Evolutionary conservation across 176 grass and related monocot genomes (phyloP), one percentile per base, ranked within the genome.

Genomic region (Tuctoria greenei): DNA sequence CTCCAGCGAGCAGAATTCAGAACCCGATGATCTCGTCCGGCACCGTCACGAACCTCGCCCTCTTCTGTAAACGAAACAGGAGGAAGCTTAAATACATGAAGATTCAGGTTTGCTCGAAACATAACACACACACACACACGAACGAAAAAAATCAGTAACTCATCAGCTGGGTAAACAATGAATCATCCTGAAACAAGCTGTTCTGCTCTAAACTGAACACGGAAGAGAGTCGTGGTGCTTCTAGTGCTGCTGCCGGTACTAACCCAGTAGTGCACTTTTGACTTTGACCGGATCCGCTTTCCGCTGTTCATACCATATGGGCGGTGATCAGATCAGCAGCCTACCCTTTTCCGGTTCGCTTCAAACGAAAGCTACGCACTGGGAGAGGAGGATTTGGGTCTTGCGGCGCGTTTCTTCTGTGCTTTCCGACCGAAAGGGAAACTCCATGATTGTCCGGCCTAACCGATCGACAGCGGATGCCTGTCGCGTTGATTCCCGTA

Each of bases 21-120:
- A 77, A 73, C 21, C 79, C 67, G 25, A 96, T 90, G 67, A 96
- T 96, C 86, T 96, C 93, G 60, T 92, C 93, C 10, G 93, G 93
- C 61, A 89, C 68, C 6, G 76, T 81, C 55, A 87, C 80, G 41
- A 92, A 96, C 80, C 93, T 79, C 23, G 89, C 82, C 72, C 71
- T 77, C 75, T 92, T 96, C 93, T 96, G 93, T 10, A 21, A 62
- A 75, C 24, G 11, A 16, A 64, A 62, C 25, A 61, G 47, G 16
- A 51, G 7, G 45, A 45, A 0, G 0, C 11, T 58, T 20, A 23
- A 80, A 18, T 27, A 57, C 44, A 71, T 43, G 39, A 61, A 42
- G 35, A 70, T 77, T 66, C 61, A 56, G 8, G 11, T 24, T 5
- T 26, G 23, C 23, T 25, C 10, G 5, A 57, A 57, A 4, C 10